Conservation (phyloP, 1,139 yeast genomes). For the Cylindricascospora bacillispora region DNA sequence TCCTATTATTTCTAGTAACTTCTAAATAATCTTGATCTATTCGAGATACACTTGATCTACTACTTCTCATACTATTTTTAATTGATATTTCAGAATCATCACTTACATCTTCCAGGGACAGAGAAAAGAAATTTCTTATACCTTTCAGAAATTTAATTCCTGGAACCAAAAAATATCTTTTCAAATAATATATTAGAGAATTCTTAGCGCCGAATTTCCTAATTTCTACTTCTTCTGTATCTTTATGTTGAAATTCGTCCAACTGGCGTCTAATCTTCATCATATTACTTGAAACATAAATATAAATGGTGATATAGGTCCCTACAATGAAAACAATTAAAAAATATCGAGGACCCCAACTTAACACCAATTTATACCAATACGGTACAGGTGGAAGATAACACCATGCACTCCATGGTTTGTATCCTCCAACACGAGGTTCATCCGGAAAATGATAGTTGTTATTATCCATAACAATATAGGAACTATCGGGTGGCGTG, state of each 20-base stretch:
- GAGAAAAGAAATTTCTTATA: conserved; percentile 7
- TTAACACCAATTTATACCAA: conserved; percentile 63
- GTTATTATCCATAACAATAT: conserved; percentile 18
- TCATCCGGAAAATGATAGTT: conserved; percentile 11
- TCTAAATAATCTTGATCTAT: not conserved
- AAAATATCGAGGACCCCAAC: conserved; percentile 75
- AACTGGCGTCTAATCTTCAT: conserved; percentile 35
- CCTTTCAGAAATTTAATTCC: conserved; percentile 5
- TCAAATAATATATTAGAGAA: conserved; percentile 1
- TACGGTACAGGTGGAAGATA: conserved; percentile 61
- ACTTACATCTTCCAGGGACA: conserved; percentile 9
- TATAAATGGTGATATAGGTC: conserved; percentile 60
- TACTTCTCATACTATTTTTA: conserved; percentile 3
- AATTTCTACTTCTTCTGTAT: conserved; percentile 4
- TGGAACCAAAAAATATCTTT: conserved; percentile 6
- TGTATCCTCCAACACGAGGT: conserved; percentile 36
- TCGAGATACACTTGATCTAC: conserved; percentile 1
- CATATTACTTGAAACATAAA: conserved; percentile 56
- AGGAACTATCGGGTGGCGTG: conserved; percentile 8
- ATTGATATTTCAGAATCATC: conserved; percentile 8
- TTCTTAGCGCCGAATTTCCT: conserved; percentile 3
- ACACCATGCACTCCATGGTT: conserved; percentile 64
- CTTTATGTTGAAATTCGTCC: conserved; percentile 11
- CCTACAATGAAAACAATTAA: conserved; percentile 50
- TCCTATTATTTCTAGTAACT: too few species aligned